Conservation (phyloP, 306 rosid genomes). For the Prunus salicina region DNA sequence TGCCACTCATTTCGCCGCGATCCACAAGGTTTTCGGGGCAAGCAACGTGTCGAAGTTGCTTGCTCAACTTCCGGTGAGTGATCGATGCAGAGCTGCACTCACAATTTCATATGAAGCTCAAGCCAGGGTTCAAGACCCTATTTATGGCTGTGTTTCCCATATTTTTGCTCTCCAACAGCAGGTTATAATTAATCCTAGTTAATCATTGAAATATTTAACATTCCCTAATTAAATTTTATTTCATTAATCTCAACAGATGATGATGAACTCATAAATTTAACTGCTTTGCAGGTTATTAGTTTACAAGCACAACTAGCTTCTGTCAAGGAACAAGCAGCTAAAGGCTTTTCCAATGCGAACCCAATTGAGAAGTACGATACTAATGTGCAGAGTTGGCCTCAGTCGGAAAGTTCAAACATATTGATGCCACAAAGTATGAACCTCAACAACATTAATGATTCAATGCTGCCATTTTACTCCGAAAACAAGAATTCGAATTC, state of each 20-base stretch:
- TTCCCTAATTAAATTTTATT: neutral
- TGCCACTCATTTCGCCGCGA: constrained; percentile 82
- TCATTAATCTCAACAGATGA: neutral
- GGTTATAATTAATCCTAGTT: constrained; percentile 36
- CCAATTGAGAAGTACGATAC: neutral
- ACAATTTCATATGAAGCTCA: constrained; percentile 97
- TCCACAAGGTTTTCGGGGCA: constrained; percentile 95
- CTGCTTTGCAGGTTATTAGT: constrained; percentile 62
- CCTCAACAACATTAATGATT: constrained; percentile 4
- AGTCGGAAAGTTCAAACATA: constrained; percentile 41
- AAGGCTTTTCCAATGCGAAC: constrained; percentile 29
- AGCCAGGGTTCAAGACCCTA: constrained; percentile 91
- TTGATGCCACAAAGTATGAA: constrained; percentile 34
- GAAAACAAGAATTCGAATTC: constrained; percentile 39
- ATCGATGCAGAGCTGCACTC: constrained; percentile 71
- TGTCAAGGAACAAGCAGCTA: constrained; percentile 78
- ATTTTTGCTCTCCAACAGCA: constrained; percentile 94
- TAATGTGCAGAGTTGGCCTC: constrained; percentile 57
- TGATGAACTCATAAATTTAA: neutral
- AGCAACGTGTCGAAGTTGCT: constrained; percentile 96
- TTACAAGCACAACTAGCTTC: constrained; percentile 77
- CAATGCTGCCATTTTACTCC: constrained; percentile 21
- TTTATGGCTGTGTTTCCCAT: constrained; percentile 95
- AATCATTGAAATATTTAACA: neutral
- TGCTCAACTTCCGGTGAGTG: constrained; percentile 67